Conservation (phyloP, 2,329 filamentous ascomycete genomes). For the Diaporthe sp. region DNA sequence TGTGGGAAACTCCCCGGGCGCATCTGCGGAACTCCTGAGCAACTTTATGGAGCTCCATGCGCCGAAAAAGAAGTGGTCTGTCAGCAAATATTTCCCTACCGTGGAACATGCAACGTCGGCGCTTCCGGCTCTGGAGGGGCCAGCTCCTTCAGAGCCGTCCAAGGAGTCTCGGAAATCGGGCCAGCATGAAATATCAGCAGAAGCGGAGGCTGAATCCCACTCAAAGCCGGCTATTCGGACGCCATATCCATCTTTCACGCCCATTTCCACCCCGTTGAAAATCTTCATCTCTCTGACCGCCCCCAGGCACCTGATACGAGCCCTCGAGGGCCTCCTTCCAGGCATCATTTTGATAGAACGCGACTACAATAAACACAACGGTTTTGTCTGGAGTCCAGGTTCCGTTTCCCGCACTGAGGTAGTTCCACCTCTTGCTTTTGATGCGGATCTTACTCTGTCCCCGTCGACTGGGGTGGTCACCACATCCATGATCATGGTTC, state of each 20-base stretch:
- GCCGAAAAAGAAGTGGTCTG: conserved; percentile 37
- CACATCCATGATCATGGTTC: conserved; percentile 77
- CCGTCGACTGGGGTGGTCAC: conserved; percentile 75
- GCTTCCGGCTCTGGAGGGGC: too few species aligned
- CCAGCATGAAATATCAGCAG: neutral
- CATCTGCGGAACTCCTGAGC: conserved; percentile 36
- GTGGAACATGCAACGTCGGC: neutral
- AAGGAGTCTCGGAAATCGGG: neutral
- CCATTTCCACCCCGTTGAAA: conserved; percentile 29
- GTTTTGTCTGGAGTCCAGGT: conserved; percentile 38
- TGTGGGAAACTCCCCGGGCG: conserved; percentile 15
- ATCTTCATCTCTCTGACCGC: conserved; percentile 42
- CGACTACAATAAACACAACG: conserved; percentile 41
- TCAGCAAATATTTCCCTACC: conserved; percentile 37
- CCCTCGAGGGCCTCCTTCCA: conserved; percentile 40
- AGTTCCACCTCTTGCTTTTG: conserved; percentile 55
- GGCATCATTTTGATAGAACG: conserved; percentile 42
- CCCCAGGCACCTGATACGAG: conserved; percentile 33
- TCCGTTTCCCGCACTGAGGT: conserved; percentile 37
- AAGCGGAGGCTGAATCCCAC: neutral
- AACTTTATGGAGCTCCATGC: conserved; percentile 42
- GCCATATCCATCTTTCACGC: conserved; percentile 35
- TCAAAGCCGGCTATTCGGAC: neutral
- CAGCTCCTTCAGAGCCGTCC: neutral
- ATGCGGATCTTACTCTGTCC: conserved; percentile 80